Evolutionary conservation across 371 early-diverging fungal genomes (phyloP).

Genomic region (Syncephalastrum contaminatum): DNA sequence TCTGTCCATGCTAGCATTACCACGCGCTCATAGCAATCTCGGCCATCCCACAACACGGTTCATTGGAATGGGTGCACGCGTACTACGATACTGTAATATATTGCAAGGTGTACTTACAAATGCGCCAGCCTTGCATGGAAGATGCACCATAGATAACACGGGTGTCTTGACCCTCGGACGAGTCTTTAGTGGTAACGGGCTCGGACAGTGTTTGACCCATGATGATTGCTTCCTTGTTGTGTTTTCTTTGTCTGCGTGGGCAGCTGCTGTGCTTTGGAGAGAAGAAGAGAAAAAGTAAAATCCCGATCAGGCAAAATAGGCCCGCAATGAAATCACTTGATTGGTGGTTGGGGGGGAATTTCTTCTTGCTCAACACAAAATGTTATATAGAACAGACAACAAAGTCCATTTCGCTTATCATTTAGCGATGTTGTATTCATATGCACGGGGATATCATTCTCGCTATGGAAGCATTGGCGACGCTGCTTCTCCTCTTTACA

Average conservation of each 20-base stretch:
- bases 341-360: neutral
- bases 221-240: neutral
- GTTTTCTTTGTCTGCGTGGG: neutral
- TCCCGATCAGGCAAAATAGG: neutral
- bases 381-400: neutral
- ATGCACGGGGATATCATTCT: too few relatives aligned
- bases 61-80: too few relatives aligned
- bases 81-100: too few relatives aligned
- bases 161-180: slow-evolving; percentile 68
- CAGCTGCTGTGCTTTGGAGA: neutral
- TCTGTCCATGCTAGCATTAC: too few relatives aligned
- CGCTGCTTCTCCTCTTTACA: neutral
- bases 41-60: too few relatives aligned
- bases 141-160: slow-evolving; percentile 83
- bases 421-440: too few relatives aligned
- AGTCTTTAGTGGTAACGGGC: slow-evolving; percentile 89
- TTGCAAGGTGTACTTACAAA: slow-evolving; percentile 61
- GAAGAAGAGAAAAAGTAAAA: slow-evolving; percentile 6
- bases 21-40: too few relatives aligned
- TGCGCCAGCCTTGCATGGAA: slow-evolving; percentile 98
- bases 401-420: neutral
- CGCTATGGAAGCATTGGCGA: too few relatives aligned
- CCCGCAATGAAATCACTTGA: neutral
- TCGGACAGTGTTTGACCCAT: slow-evolving; percentile 97
- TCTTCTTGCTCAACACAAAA: neutral